Evolutionary conservation across 768 basidiomycete species (phyloP).

Genomic region (Gymnopilus dilepis): DNA sequence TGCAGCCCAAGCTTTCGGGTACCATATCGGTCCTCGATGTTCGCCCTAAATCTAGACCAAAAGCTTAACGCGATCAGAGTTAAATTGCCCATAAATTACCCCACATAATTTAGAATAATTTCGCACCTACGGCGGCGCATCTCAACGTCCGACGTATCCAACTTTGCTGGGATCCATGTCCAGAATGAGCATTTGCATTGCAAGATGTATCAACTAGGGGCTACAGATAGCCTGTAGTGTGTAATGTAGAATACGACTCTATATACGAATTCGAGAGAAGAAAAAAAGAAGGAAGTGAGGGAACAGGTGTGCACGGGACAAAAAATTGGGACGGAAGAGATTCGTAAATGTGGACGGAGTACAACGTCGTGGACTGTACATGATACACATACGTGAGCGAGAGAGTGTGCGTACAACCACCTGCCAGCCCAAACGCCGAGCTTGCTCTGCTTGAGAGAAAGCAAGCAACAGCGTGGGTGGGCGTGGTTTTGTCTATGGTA

Average conservation of each 20-base stretch:
- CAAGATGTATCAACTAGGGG: not conserved
- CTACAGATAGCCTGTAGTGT: not conserved
- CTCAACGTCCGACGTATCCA: not conserved
- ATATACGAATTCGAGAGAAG: not conserved
- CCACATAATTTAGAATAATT: too few relatives aligned
- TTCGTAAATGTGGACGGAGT: conserved; percentile 1
- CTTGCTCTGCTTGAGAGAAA: too few relatives aligned
- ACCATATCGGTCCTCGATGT: not conserved
- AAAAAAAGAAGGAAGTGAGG: not conserved
- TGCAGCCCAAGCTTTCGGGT: not conserved
- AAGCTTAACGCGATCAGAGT: not conserved
- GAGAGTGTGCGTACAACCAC: conserved; percentile 5
- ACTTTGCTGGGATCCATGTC: not conserved
- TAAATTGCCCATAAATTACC: too few relatives aligned
- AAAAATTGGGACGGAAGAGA: too few relatives aligned
- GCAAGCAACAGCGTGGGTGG: not conserved
- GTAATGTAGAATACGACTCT: conserved; percentile 1
- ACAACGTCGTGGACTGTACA: conserved; percentile 3
- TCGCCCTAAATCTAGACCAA: not conserved
- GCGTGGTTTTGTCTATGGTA: conserved; percentile 9
- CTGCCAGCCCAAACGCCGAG: not conserved
- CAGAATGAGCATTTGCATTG: not conserved
- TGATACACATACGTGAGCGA: conserved; percentile 8
- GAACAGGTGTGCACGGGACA: not conserved
- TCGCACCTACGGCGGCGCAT: not conserved